Evolutionary conservation across 805 yeast species (phyloP).

Genomic region (Suhomyces faveliae): DNA sequence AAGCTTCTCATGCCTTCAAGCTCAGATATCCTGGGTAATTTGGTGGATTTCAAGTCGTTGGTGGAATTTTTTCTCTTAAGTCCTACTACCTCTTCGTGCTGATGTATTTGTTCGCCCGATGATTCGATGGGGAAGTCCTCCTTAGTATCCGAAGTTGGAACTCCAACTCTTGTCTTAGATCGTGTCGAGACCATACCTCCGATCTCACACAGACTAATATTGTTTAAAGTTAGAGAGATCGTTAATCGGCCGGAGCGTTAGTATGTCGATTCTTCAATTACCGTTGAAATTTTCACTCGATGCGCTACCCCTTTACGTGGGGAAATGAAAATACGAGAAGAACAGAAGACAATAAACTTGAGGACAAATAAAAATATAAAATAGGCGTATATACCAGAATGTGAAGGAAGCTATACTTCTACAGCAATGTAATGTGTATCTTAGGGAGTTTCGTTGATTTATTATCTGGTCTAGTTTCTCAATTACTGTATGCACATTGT

Average conservation of each 20-base stretch:
- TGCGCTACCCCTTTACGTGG: conserved; percentile 7
- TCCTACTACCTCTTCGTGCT: background rate
- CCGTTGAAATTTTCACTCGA: conserved; percentile 6
- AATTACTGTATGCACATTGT: no score
- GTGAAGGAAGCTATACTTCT: no score
- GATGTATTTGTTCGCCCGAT: background rate
- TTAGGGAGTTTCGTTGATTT: no score
- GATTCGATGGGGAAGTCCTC: background rate
- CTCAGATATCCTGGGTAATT: background rate
- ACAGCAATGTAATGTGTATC: no score
- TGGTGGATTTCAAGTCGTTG: background rate
- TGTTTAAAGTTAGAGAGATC: background rate
- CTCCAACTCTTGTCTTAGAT: background rate
- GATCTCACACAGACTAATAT: background rate
- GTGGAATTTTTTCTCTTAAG: background rate
- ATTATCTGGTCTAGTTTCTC: no score
- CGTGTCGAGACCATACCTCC: conserved; percentile 5
- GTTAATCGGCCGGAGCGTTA: background rate
- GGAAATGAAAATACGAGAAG: background rate
- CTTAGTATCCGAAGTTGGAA: background rate
- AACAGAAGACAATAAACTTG: background rate
- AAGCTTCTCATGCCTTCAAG: background rate
- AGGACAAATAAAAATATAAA: no score
- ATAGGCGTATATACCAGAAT: no score
- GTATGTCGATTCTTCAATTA: background rate